A percentile compares a stretch with the other conserved stretches of the same genome.
Conservation (phyloP, 768 basidiomycete species). For the Naematelia encephala region DNA sequence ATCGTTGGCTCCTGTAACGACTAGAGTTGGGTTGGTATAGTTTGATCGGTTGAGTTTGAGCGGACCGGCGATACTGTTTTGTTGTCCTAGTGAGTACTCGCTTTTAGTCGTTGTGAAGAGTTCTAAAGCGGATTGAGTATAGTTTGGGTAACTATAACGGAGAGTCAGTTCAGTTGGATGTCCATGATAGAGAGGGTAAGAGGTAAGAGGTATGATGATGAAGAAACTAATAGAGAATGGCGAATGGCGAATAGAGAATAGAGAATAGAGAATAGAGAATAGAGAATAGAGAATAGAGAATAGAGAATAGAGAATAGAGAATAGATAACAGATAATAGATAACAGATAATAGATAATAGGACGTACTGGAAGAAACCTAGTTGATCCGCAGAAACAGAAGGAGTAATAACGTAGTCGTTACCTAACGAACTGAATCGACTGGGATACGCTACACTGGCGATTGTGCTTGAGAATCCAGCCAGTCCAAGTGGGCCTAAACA, state of each 20-base stretch:
- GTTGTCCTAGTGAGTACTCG: slow-evolving; percentile 37
- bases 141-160: slow-evolving; percentile 33
- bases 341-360: too few relatives aligned
- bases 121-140: slow-evolving; percentile 27
- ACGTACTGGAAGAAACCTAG: slow-evolving; percentile 36
- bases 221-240: slow-evolving; percentile 4
- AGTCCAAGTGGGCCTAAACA: slow-evolving; percentile 31
- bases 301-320: too few relatives aligned
- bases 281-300: too few relatives aligned
- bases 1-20: slow-evolving; percentile 32
- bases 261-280: too few relatives aligned
- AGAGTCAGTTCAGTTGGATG: background rate
- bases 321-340: too few relatives aligned
- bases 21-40: slow-evolving; percentile 26
- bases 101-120: slow-evolving; percentile 33
- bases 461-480: slow-evolving; percentile 25
- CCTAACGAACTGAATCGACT: slow-evolving; percentile 19
- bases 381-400: slow-evolving; percentile 26
- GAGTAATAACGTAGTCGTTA: slow-evolving; percentile 35
- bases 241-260: too few relatives aligned
- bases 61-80: slow-evolving; percentile 21
- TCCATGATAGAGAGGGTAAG: background rate
- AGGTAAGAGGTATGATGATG: too few relatives aligned
- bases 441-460: slow-evolving; percentile 35
- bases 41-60: slow-evolving; percentile 6